A percentile compares a stretch with the other conserved stretches of the same genome.
These are phyloP conservation scores for Batkoa obscura DNA, from an alignment of 371 early-diverging fungal species.

Conservation along the genomic window DNA sequence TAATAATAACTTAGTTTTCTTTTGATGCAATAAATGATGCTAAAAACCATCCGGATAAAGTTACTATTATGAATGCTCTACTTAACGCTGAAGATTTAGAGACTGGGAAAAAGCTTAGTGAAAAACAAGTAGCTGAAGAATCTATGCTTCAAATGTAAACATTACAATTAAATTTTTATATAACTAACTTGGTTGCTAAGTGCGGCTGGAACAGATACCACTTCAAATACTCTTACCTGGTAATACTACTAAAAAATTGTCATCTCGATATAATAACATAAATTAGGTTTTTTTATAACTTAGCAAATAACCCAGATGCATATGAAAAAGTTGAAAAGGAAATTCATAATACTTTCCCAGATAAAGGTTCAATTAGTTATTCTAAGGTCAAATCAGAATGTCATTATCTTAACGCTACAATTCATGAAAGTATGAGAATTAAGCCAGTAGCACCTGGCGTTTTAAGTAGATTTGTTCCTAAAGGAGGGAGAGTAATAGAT, in stretches of 20 bases:
- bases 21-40: background rate
- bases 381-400: background rate
- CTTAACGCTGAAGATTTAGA: background rate
- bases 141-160: background rate
- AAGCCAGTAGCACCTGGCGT: background rate
- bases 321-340: background rate
- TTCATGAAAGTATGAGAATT: constrained; percentile 4
- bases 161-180: background rate
- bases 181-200: background rate
- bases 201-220: background rate
- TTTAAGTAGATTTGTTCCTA: constrained; percentile 12
- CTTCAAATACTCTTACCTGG: background rate
- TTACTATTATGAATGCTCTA: background rate
- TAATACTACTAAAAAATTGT: background rate
- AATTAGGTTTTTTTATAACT: background rate
- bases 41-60: background rate
- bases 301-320: background rate
- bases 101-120: background rate
- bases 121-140: background rate
- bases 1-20: too few species aligned
- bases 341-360: background rate
- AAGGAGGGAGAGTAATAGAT: constrained; percentile 10
- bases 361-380: background rate
- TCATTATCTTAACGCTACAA: background rate
- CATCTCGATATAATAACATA: too few species aligned